Evolutionary conservation across 106 monocot genomes (phyloP), one percentile per base, ranked within the genome.

Genomic region (Dioscorea dumetorum): DNA sequence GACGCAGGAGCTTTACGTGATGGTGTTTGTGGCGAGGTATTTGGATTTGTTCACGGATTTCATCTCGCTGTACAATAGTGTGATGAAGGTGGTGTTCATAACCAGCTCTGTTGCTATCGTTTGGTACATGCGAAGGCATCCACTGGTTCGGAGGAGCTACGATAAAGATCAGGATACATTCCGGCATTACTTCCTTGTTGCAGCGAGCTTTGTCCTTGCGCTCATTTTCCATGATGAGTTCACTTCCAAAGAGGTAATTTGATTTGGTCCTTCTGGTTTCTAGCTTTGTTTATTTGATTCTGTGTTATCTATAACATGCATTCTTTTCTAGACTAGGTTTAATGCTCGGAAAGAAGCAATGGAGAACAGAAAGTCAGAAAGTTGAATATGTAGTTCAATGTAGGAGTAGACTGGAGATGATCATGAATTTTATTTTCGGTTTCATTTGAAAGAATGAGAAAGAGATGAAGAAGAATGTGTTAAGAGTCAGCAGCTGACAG

Each of bases 21-120:
- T 87, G 64, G 87, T 87, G 65, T 87, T 87, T 67, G 8, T 80
- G 57, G 71, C 80, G 6, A 61, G 87, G 18, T 87, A 87, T 74
- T 19, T 87, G 60, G 83, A 87, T 66, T 72, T 87, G 68, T 62
- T 87, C 71, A 83, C 68, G 24, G 75, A 72, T 58, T 80, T 78
- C 78, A 49, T 83, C 64, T 87, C 87, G 49, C 10, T 83, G 33
- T 87, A 87, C 70, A 87, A 87, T 50, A 61, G 74, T n/a, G 65
- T 83, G 72, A 87, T 87, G 87, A 87, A 87, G 69, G 31, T 87
- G 8, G 83, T 87, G 68, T 87, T 78, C 77, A 78, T 87, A 17
- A 60, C 75, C 23, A 87, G 80, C 83, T 78, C 87, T 60, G 11
- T 78, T 10, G 65, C 80, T 35, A 87, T 87, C 50, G 87, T 83